Evolutionary conservation across 192 early-diverging fungal genomes (phyloP), one percentile per base, ranked within the genome.

Genomic region (Rhizoclosmatium globosum): DNA sequence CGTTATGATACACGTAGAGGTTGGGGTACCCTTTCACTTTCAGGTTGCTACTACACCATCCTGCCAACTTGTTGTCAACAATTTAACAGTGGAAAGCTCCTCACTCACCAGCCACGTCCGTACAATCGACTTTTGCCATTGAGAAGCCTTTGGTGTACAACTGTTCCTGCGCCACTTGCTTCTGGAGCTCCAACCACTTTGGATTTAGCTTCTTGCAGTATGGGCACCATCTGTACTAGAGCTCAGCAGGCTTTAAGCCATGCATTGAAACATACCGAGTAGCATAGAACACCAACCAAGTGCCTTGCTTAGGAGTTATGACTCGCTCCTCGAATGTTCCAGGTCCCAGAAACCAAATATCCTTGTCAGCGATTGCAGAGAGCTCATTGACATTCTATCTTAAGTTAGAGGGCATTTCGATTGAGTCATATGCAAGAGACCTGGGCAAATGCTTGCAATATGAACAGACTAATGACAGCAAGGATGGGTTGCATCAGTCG

Each of bases 161-260:
- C 17, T 56, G 39, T 19, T 76, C 74, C 7, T 15, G 19, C 41
- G 64, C 74, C n/a, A 76, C 74, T 53, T 59, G 45, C 41, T 76
- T 76, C 59, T 79, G 77, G 31, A 79, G 46, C 19, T 79, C 46
- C 60, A 79, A 53, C 77, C 77, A 79, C 11, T 73, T 71, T 11
- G 77, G 77, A 38, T 56, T 71, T 21, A 79, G 47, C 31, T 73
- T 71, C 48, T 79, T 79, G 71, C 77, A 79, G 41, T 79, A 79
- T 19, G 77, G 77, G 42, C 68, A 79, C 68, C 69, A 79, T 59
- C 71, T 79, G 62, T n/a, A 23, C 21, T 38, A 9, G 11, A 53
- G 50, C 17, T 53, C 50, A 53, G 17, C 11, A n/a, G 1, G 11
- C n/a, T n/a, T 11, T 57, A 64, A n/a, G 9, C 39, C 9, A 64